These are phyloP conservation scores for Kodamaea anthophila DNA, from an alignment of 1,139 yeast species.

Conservation along the genomic window DNA sequence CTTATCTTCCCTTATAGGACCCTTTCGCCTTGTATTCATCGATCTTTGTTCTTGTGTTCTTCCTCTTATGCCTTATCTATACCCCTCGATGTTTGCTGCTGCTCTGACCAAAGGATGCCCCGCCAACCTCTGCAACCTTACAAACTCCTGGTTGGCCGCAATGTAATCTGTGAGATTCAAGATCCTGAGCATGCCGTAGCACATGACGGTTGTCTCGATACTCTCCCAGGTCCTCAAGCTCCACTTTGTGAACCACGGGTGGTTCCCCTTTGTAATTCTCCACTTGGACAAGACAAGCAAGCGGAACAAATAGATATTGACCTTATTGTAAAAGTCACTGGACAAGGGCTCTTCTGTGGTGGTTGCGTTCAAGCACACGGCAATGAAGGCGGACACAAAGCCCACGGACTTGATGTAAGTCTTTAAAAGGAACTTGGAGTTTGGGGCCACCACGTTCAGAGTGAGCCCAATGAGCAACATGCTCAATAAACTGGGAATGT, in stretches of 20 bases:
- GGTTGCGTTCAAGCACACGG: slow-evolving; percentile 23
- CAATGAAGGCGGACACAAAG: slow-evolving; percentile 26
- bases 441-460: slow-evolving; percentile 24
- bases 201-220: slow-evolving; percentile 32
- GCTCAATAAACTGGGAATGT: slow-evolving; percentile 32
- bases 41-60: background rate
- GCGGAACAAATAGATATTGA: slow-evolving; percentile 31
- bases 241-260: slow-evolving; percentile 26
- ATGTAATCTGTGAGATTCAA: slow-evolving; percentile 37
- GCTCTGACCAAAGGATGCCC: slow-evolving; percentile 5
- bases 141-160: slow-evolving; percentile 8
- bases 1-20: too few species aligned
- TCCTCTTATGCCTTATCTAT: too few species aligned
- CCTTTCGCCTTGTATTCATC: background rate
- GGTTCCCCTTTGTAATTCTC: slow-evolving; percentile 37
- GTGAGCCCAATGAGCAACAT: slow-evolving; percentile 32
- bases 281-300: slow-evolving; percentile 36
- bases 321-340: slow-evolving; percentile 22
- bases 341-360: slow-evolving; percentile 14
- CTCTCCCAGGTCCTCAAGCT: slow-evolving; percentile 26
- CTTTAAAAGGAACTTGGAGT: slow-evolving; percentile 26
- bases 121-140: slow-evolving; percentile 5
- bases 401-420: slow-evolving; percentile 33
- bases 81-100: slow-evolving; percentile 1
- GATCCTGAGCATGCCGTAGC: slow-evolving; percentile 33